Base-by-base conservation (phyloP, 495 filamentous ascomycete species). In the Xylaria flabelliformis region DNA sequence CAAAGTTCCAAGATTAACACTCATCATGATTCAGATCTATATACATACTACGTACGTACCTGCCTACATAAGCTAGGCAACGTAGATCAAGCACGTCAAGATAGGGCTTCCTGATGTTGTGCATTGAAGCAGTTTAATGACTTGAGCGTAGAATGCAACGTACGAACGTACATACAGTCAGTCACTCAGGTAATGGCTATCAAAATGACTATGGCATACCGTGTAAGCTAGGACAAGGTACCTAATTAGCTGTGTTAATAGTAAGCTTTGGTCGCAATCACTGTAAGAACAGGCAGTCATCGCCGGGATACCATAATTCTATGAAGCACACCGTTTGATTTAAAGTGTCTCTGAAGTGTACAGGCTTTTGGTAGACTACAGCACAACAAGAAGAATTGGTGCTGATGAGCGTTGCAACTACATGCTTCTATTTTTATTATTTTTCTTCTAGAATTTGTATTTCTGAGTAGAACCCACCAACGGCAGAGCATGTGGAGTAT, bases 361-460 rank as follows among this genome's bases (percentile, higher is more conserved):
- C 29, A 12, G 56, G 36, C 36, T 39, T 29, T 29, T 56, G 26
- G 6, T 36, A 0, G 29, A 26, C 21, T 29, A 32, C 10, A 3
- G 24, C 9, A n/a, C n/a, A 39, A 17, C 19, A 8, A 36, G 56
- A 8, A 36, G 56, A 32, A 21, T 21, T 61, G 56, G 56, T 39
- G 56, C 32, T 34, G 56, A 61, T 61, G 56, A 34, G 19, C 34
- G 32, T 29, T 61, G 9, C 56, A 21, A 39, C 56, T 34, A 17
- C 56, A 61, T 7, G 56, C 32, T 61, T 15, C 58, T 61, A 36
- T 61, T 61, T 61, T 61, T n/a, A 39, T n/a, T 61, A 3, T 61
- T 61, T 12, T 1, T 10, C 24, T 61, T 61, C 34, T 61, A 4
- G 58, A 61, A 61, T 36, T 61, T 39, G 58, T 2, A 56, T 56